Conservation (phyloP, 306 rosid species). For the Aeschynomene evenia region DNA sequence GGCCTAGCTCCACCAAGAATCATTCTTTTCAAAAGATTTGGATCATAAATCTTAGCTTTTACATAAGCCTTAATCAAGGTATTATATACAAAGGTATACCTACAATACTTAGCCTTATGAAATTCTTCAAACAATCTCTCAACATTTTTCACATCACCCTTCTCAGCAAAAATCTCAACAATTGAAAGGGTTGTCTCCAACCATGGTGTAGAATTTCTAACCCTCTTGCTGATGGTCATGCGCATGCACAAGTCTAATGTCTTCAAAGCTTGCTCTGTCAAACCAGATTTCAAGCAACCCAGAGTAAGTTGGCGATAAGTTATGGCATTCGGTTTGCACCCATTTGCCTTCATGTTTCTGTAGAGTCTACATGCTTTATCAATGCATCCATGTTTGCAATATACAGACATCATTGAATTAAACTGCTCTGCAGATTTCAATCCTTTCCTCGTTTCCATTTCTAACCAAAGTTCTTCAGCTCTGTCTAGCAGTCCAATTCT, state of each 20-base stretch:
- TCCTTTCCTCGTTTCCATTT: conserved; percentile 64
- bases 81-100: conserved; percentile 81
- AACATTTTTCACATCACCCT: conserved; percentile 69
- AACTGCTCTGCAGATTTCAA: conserved; percentile 69
- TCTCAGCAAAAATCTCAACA: conserved; percentile 65
- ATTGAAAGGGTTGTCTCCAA: conserved; percentile 80
- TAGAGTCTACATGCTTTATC: conserved; percentile 58
- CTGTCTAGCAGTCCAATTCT: conserved; percentile 56
- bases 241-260: conserved; percentile 63
- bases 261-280: conserved; percentile 66
- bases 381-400: conserved; percentile 68
- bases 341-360: conserved; percentile 53
- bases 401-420: conserved; percentile 72
- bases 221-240: conserved; percentile 41
- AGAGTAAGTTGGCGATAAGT: conserved; percentile 73
- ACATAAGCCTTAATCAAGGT: conserved; percentile 80
- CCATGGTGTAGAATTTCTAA: conserved; percentile 83
- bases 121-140: conserved; percentile 77
- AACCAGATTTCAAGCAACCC: conserved; percentile 81
- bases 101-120: conserved; percentile 62
- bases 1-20: conserved; percentile 90
- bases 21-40: conserved; percentile 78
- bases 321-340: conserved; percentile 82
- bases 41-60: conserved; percentile 80
- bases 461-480: conserved; percentile 85